These are phyloP conservation scores for Cucurbita moschata DNA, from an alignment of 306 rosid genomes.

Conservation along the genomic window DNA sequence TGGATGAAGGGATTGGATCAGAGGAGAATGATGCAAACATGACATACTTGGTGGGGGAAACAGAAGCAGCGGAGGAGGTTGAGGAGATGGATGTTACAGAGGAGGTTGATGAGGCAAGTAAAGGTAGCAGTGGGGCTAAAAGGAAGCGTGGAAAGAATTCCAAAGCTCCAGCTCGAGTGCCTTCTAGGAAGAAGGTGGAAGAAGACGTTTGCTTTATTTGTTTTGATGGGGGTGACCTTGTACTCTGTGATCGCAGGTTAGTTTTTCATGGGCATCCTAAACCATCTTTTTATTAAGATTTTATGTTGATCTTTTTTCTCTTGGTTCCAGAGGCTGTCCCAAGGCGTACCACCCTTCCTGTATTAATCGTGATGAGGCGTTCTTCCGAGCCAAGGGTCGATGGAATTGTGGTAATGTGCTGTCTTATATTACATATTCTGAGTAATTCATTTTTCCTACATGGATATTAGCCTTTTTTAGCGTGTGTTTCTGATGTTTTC, in stretches of 20 bases:
- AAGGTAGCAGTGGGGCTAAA: conserved; percentile 35
- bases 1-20: conserved; percentile 19
- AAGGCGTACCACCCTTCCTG: conserved; percentile 97
- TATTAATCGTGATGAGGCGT: conserved; percentile 83
- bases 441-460: too few relatives aligned
- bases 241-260: conserved; percentile 93
- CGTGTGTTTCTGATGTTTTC: not conserved
- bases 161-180: conserved; percentile 31
- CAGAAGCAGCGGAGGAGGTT: conserved; percentile 28
- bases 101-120: conserved; percentile 28
- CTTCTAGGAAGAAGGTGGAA: conserved; percentile 56
- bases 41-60: conserved; percentile 14
- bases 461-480: not conserved
- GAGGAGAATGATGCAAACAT: conserved; percentile 22
- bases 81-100: conserved; percentile 26
- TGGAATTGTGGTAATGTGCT: conserved; percentile 83
- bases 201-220: conserved; percentile 99
- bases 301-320: conserved; percentile 10
- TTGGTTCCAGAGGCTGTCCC: conserved; percentile 77
- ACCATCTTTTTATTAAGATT: not conserved
- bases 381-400: conserved; percentile 88
- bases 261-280: not conserved
- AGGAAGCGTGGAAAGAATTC: conserved; percentile 72
- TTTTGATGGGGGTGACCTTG: conserved; percentile 96
- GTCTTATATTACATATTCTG: not conserved